Evolutionary conservation across 2,329 filamentous ascomycete genomes (phyloP).

Genomic region (Paramyrothecium roridum): DNA sequence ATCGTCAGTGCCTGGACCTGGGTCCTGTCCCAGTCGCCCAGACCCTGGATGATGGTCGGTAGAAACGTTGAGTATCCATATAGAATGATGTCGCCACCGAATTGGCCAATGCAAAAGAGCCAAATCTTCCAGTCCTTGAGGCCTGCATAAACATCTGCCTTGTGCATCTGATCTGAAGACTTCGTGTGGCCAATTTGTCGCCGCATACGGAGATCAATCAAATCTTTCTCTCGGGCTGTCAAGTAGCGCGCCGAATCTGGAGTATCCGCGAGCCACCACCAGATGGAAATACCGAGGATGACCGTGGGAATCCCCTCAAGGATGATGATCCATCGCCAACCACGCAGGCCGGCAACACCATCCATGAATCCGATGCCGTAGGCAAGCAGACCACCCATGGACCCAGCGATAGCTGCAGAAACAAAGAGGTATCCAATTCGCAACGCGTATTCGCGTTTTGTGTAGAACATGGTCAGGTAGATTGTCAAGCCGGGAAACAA

Average conservation of each 20-base stretch:
- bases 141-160: constrained; percentile 55
- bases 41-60: constrained; percentile 62
- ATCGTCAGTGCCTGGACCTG: constrained; percentile 64
- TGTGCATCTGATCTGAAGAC: constrained; percentile 28
- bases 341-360: constrained; percentile 12
- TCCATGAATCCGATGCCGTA: constrained; percentile 30
- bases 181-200: constrained; percentile 23
- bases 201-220: constrained; percentile 23
- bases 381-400: constrained; percentile 21
- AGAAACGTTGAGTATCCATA: constrained; percentile 63
- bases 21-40: constrained; percentile 40
- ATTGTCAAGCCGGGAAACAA: constrained; percentile 35
- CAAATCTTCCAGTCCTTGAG: constrained; percentile 60
- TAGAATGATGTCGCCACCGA: constrained; percentile 61
- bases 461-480: constrained; percentile 23
- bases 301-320: constrained; percentile 37
- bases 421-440: constrained; percentile 21
- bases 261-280: constrained; percentile 23
- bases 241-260: constrained; percentile 54
- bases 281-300: constrained; percentile 21
- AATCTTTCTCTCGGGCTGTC: constrained; percentile 43
- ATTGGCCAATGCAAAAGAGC: constrained; percentile 56
- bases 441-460: constrained; percentile 18
- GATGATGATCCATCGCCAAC: constrained; percentile 60
- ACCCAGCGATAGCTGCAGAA: constrained; percentile 18